These are phyloP conservation scores for Tricholomella constricta DNA, from an alignment of 768 basidiomycete genomes.

Conservation along the genomic window DNA sequence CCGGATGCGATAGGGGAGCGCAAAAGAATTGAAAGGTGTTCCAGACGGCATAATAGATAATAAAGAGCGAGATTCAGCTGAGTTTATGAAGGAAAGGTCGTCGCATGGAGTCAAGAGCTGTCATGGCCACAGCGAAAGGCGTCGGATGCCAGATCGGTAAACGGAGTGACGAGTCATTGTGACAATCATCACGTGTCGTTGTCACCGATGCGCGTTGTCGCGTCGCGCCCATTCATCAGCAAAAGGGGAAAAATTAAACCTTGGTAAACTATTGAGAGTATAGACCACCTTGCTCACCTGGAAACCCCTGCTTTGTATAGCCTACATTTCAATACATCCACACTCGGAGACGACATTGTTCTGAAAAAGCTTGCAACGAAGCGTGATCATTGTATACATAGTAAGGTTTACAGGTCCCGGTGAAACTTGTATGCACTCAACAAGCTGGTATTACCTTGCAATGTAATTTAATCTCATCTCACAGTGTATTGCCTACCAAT, in stretches of 20 bases:
- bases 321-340: neutral
- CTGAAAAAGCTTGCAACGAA: too few species aligned
- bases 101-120: constrained; percentile 4
- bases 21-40: constrained; percentile 75
- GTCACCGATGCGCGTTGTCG: too few species aligned
- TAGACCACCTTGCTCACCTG: too few species aligned
- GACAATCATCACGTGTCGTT: constrained; percentile 2
- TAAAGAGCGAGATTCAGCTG: neutral
- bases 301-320: neutral
- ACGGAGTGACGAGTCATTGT: constrained; percentile 1
- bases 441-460: too few species aligned
- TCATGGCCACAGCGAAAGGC: neutral
- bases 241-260: too few species aligned
- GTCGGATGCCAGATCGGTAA: neutral
- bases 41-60: constrained; percentile 65
- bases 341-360: too few species aligned
- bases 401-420: too few species aligned
- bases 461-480: too few species aligned
- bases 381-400: too few species aligned
- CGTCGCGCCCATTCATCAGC: neutral
- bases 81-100: neutral
- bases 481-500: too few species aligned
- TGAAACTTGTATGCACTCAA: too few species aligned
- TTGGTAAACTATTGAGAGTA: too few species aligned
- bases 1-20: constrained; percentile 79